A percentile compares a stretch with the other conserved stretches of the same genome.
These are phyloP conservation scores for Pseudotsuga menziesii DNA, from an alignment of 75 land plant species.

Conservation along the genomic window DNA sequence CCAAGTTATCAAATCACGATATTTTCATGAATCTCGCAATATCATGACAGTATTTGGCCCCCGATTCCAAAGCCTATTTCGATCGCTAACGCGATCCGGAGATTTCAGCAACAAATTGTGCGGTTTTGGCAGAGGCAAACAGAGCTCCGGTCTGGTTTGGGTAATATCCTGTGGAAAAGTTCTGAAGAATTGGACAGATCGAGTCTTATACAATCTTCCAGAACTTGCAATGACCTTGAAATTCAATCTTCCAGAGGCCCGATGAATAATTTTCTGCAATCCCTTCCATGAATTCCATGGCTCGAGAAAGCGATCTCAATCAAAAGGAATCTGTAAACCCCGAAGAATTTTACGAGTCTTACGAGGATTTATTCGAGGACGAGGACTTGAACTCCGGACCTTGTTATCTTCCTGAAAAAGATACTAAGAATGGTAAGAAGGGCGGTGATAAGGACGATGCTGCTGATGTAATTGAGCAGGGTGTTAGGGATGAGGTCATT, in stretches of 20 bases:
- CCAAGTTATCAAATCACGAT: too few relatives aligned
- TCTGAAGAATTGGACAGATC: not conserved
- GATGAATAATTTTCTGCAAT: not conserved
- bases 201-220: not conserved
- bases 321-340: not conserved
- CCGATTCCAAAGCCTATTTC: too few relatives aligned
- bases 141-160: not conserved
- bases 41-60: too few relatives aligned
- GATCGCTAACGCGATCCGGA: not conserved
- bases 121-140: not conserved
- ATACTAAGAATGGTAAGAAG: not conserved
- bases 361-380: slow-evolving; percentile 9
- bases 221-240: not conserved
- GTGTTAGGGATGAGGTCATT: not conserved
- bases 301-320: slow-evolving; percentile 1
- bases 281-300: not conserved
- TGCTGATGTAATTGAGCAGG: not conserved
- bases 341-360: slow-evolving; percentile 7
- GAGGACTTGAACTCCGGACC: not conserved
- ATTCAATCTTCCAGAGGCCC: not conserved
- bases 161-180: not conserved
- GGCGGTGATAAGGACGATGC: not conserved
- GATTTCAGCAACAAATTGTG: not conserved
- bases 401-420: slow-evolving; percentile 10
- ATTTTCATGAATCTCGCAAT: too few relatives aligned